Base-by-base conservation (phyloP, 139 green algal species). In the Haematococcus lacustris region DNA sequence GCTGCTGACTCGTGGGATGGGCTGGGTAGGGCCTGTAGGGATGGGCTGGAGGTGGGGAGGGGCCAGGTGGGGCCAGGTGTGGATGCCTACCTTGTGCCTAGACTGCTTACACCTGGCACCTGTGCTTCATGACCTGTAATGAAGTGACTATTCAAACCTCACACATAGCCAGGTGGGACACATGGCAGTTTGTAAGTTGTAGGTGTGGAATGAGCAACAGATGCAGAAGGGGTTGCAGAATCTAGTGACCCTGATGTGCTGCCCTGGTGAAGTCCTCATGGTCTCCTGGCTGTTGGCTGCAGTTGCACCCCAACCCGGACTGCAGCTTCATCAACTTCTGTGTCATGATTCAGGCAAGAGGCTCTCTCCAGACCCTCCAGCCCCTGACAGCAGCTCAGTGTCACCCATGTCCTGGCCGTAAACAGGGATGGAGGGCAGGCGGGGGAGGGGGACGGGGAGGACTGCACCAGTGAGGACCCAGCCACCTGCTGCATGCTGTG, bases 311-410 rank as follows among this genome's bases (percentile, higher is more conserved):
- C 4, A 76, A 84, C 57, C 69, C 73, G 13, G 65, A 77, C 5
- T 89, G 84, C 65, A 35, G 47, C 26, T 65, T 79, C 33, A 62
- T 68, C 37, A 89, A 89, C 76, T 67, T 89, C 17, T 73, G 77
- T 0, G 77, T 89, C 69, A 89, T 89, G 80, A 17, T 83, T 28
- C 77, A 88, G 80, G 83, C 81, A 57, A 28, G 73, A 51, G 4
- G 62, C 32, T 43, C 23, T 23, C 62, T 38, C 7, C 21, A 69
- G 4, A 25, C 33, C 6, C 62, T n/a, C 5, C 9, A 30, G n/a
- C n/a, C n/a, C 9, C 5, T 69, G 34, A 53, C 9, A 53, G 17
- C 17, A 28, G 9, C 17, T 17, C 9, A 28, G 43, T 17, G 9
- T 53, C 43, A 9, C 43, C 17, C 33, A 47, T 69, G 62, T 69